Percentiles rank a stretch among this genome's conserved stretches.
Conservation (phyloP, 495 filamentous ascomycete genomes). For the Aspergillus nidulans region DNA sequence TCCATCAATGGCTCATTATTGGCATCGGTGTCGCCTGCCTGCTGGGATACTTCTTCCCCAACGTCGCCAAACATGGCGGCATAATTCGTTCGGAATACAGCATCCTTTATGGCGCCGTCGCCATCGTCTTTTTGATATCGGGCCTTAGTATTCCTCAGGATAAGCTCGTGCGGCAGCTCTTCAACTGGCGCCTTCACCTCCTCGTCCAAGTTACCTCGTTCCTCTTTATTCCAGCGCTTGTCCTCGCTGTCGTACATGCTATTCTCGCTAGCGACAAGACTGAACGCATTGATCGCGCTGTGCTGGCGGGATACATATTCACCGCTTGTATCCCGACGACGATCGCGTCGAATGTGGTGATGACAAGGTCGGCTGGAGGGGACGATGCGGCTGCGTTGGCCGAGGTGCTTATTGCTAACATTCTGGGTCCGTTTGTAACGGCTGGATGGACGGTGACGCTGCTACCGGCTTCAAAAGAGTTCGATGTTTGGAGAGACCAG, state of each 20-base stretch:
- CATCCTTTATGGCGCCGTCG: slow-evolving; percentile 50
- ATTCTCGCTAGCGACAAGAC: slow-evolving; percentile 43
- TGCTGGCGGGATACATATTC: slow-evolving; percentile 51
- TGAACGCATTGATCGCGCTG: slow-evolving; percentile 41
- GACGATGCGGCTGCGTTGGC: slow-evolving; percentile 53
- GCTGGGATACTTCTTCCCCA: slow-evolving; percentile 50
- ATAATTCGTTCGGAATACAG: slow-evolving; percentile 50
- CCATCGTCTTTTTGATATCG: slow-evolving; percentile 51
- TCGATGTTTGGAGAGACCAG: slow-evolving; percentile 43
- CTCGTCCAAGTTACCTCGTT: slow-evolving; percentile 50
- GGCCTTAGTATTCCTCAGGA: slow-evolving; percentile 49
- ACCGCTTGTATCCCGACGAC: slow-evolving; percentile 55
- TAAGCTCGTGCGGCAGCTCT: slow-evolving; percentile 45
- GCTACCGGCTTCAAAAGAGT: slow-evolving; percentile 38
- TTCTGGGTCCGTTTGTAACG: slow-evolving; percentile 48
- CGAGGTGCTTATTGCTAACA: slow-evolving; percentile 52
- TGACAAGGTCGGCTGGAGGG: slow-evolving; percentile 50
- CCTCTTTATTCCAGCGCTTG: slow-evolving; percentile 45
- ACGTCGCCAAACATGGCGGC: slow-evolving; percentile 50
- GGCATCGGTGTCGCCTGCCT: slow-evolving; percentile 49
- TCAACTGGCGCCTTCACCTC: slow-evolving; percentile 51
- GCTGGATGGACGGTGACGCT: slow-evolving; percentile 49
- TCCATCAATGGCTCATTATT: slow-evolving; percentile 54
- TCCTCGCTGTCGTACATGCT: slow-evolving; percentile 41
- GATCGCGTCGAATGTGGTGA: slow-evolving; percentile 55